These are phyloP conservation scores for Pleurotus giganteus DNA, from an alignment of 768 basidiomycete species.

Conservation along the genomic window DNA sequence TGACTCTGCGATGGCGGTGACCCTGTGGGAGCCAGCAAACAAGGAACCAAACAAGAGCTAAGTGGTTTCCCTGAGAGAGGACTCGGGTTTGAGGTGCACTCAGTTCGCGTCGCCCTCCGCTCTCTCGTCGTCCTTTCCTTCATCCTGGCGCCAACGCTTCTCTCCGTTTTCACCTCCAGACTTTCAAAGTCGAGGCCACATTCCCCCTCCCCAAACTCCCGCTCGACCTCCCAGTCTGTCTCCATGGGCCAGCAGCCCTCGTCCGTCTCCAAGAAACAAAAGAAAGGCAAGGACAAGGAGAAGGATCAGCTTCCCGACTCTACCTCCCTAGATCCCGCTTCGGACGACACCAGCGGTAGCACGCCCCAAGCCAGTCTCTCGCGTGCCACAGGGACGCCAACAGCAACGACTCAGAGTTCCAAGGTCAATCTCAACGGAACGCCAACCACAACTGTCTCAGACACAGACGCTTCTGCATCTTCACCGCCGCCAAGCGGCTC, in stretches of 20 bases:
- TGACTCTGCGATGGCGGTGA: no score
- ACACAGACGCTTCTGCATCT: constrained; percentile 34
- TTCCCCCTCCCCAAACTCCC: constrained; percentile 50
- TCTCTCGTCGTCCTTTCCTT: constrained; percentile 11
- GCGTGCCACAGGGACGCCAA: constrained; percentile 37
- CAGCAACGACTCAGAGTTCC: constrained; percentile 22
- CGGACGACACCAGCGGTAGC: constrained; percentile 38
- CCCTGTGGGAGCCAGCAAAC: constrained; percentile 5
- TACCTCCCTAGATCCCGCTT: constrained; percentile 34
- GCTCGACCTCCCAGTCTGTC: constrained; percentile 45
- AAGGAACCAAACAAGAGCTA: constrained; percentile 4
- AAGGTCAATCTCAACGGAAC: constrained; percentile 40
- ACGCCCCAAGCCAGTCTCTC: constrained; percentile 41
- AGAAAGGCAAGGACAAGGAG: constrained; percentile 74
- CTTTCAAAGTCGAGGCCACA: constrained; percentile 71
- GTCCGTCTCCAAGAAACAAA: constrained; percentile 55
- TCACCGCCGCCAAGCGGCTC: constrained; percentile 32
- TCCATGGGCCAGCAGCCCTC: constrained; percentile 85
- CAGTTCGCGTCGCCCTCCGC: constrained; percentile 11
- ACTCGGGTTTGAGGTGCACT: neutral
- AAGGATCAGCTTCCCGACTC: constrained; percentile 41
- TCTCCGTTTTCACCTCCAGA: constrained; percentile 73
- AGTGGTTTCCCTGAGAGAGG: constrained; percentile 6
- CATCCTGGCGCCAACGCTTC: constrained; percentile 81
- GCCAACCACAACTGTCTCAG: constrained; percentile 42